phyloP scores from a whole-genome alignment of 179 eudicot species.

The Gypsophila paniculata region DNA sequence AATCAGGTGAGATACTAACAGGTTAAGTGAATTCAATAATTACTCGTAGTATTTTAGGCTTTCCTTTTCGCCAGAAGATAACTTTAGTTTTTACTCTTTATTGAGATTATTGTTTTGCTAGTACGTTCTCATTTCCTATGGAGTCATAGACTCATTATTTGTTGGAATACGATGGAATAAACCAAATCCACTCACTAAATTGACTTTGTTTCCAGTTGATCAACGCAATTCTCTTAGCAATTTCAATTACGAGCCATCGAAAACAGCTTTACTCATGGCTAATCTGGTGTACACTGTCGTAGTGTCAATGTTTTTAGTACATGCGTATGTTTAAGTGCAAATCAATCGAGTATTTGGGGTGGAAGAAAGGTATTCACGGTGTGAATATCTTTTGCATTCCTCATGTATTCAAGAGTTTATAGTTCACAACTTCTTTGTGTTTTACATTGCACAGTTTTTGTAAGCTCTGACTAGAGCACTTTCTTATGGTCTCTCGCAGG shows the following conservation, averaged over 20 bases:
- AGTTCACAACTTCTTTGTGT: background rate
- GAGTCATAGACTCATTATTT: background rate
- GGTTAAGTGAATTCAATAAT: background rate
- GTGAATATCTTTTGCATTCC: no score
- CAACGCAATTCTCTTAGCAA: background rate
- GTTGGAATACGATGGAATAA: background rate
- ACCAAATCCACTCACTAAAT: background rate
- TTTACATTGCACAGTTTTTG: background rate
- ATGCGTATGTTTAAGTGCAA: no score
- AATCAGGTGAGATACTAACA: conserved; percentile 54
- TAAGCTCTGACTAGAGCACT: background rate
- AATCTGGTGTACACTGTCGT: no score
- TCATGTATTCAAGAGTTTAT: no score
- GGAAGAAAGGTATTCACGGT: no score
- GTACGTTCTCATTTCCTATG: background rate
- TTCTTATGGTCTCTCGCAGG: conserved; percentile 30
- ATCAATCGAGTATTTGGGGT: no score
- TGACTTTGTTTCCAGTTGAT: background rate
- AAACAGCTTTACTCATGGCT: no score
- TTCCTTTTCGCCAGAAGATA: no score
- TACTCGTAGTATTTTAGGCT: no score
- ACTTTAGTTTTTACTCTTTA: background rate
- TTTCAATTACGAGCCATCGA: background rate
- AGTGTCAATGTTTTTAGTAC: no score
- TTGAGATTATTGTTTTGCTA: background rate